These are phyloP conservation scores for Taphrina deformans DNA, from an alignment of 1,139 yeast genomes.

Conservation along the genomic window DNA sequence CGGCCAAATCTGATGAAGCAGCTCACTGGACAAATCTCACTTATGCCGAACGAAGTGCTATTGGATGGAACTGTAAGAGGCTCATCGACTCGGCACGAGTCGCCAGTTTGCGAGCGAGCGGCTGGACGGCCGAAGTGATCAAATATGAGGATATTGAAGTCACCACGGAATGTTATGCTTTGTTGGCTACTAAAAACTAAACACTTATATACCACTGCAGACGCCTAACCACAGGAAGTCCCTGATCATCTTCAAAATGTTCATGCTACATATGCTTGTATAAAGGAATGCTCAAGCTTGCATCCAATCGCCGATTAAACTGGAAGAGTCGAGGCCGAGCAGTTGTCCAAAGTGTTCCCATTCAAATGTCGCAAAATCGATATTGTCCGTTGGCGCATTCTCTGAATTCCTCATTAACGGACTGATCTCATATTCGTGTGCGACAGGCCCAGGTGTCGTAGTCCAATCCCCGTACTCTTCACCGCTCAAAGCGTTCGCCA, in stretches of 20 bases:
- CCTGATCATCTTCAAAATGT: too few relatives aligned
- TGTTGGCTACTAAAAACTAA: neutral
- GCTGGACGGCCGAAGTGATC: neutral
- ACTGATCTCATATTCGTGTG: neutral
- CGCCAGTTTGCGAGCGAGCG: neutral
- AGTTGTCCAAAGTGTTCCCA: conserved; percentile 16
- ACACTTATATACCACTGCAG: too few relatives aligned
- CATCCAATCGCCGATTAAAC: neutral
- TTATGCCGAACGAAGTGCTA: neutral
- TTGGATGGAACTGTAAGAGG: conserved; percentile 7
- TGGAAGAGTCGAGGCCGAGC: conserved; percentile 3
- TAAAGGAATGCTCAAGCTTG: too few relatives aligned
- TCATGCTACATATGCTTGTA: too few relatives aligned
- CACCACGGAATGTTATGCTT: conserved; percentile 6
- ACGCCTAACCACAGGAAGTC: too few relatives aligned
- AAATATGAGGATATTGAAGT: neutral
- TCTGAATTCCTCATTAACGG: neutral
- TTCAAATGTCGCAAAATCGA: neutral
- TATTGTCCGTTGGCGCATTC: neutral
- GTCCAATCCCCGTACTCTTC: neutral
- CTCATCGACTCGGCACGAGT: conserved; percentile 1
- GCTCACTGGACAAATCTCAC: conserved; percentile 6
- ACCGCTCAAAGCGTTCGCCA: conserved; percentile 1
- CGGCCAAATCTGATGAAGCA: neutral
- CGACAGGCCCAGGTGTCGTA: neutral